Evolutionary conservation across 441 rosid species (phyloP).

Genomic region (Adansonia grandidieri): DNA sequence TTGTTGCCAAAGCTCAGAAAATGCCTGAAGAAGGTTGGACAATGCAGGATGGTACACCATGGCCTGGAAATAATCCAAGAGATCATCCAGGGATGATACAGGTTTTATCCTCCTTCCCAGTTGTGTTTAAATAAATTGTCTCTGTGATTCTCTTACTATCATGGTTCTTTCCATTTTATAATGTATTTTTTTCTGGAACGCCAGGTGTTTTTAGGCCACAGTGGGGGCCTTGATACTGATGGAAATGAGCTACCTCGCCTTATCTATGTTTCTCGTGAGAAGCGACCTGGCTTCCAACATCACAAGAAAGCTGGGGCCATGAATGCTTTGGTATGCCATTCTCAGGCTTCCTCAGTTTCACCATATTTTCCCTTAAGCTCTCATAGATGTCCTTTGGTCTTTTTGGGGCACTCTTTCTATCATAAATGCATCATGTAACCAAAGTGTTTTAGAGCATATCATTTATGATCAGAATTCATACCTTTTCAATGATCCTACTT

Average conservation of each 20-base stretch:
- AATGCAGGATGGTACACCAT: slow-evolving; percentile 98
- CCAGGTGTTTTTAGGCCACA: slow-evolving; percentile 94
- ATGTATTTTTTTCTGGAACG: slow-evolving; percentile 14
- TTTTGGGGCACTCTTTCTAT: neutral
- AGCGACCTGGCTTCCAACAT: slow-evolving; percentile 98
- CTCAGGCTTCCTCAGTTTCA: slow-evolving; percentile 20
- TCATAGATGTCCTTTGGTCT: neutral
- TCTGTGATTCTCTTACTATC: neutral
- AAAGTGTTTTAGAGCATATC: slow-evolving; percentile 10
- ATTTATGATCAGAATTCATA: neutral
- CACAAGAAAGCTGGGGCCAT: slow-evolving; percentile 99
- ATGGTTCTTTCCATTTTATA: neutral
- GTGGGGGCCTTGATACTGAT: slow-evolving; percentile 84
- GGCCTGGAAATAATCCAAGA: slow-evolving; percentile 98
- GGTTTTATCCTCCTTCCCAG: slow-evolving; percentile 43
- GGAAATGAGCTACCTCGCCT: slow-evolving; percentile 98
- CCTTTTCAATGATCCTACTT: neutral
- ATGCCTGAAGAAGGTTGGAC: slow-evolving; percentile 99
- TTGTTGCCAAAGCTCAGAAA: slow-evolving; percentile 96
- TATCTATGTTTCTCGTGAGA: slow-evolving; percentile 99
- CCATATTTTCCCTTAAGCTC: neutral
- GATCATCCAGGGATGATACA: slow-evolving; percentile 99
- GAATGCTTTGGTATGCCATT: slow-evolving; percentile 88
- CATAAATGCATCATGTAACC: neutral
- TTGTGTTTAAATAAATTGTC: neutral